Evolutionary conservation across 805 yeast genomes (phyloP), one percentile per base, ranked within the genome.

Genomic region (Candida palmyrensis): DNA sequence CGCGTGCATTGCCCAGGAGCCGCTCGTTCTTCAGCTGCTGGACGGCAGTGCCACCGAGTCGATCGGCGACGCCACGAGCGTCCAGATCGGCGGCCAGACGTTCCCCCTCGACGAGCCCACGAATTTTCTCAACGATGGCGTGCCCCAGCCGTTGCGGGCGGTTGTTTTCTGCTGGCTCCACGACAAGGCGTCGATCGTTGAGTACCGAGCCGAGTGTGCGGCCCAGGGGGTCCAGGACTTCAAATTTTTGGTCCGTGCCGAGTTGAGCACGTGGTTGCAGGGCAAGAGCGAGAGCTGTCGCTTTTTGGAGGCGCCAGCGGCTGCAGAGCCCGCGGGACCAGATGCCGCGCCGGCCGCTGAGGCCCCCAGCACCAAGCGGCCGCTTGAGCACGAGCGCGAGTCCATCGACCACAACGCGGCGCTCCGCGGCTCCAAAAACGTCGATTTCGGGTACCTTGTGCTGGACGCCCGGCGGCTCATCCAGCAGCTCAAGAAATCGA

Each of bases 211-310:
- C 8, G 79, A 75, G 24, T 85, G 96, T 42, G 81, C 77, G 47
- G 71, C 69, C 31, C 62, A 71, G 25, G 70, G 74, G 3, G 69
- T 90, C 21, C 68, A 77, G 2, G 85, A 85, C 41, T 73, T 90
- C 51, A 78, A 85, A 37, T 89, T 90, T 51, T 59, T 85, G 52
- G 95, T 87, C 47, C 79, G 94, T 58, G 79, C 87, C 6, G 96
- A 90, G 51, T 69, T 90, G 40, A 69, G 82, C 35, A 73, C 85
- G 19, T 89, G 92, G 88, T 68, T 90, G 32, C 73, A 71, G 39
- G 96, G 96, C 3, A 68, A 75, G 14, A 65, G 78, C 3, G 76
- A 70, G 24, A 66, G 71, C 16, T 77, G 85, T 41, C 73, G 76
- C 34, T 79, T 53, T 62, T 23, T 44, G 48, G 2, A 42, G 50